Percentiles rank a stretch among this genome's conserved stretches.
phyloP scores from a whole-genome alignment of 148 eudicot genomes.

The Simmondsia chinensis region DNA sequence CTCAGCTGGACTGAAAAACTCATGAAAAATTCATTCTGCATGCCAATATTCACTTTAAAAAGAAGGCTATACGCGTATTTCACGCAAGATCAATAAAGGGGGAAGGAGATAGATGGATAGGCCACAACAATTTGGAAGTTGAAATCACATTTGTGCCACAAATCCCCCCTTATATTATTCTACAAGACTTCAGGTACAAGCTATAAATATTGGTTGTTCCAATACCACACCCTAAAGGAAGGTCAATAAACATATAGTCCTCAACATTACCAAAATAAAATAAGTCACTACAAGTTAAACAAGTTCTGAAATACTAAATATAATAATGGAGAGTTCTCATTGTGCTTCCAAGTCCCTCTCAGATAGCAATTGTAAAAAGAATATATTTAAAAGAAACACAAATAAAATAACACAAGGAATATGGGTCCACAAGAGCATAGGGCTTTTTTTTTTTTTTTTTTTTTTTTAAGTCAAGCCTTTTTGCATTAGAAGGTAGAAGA shows the following conservation, averaged over 20 bases:
- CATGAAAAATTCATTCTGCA: background rate
- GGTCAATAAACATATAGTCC: constrained; percentile 11
- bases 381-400: constrained; percentile 1
- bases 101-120: constrained; percentile 13
- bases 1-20: background rate
- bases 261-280: constrained; percentile 16
- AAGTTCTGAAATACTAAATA: constrained; percentile 6
- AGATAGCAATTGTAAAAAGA: constrained; percentile 12
- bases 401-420: constrained; percentile 14
- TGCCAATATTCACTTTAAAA: constrained; percentile 4
- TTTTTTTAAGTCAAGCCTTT: constrained; percentile 14
- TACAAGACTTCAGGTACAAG: constrained; percentile 10
- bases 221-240: constrained; percentile 8
- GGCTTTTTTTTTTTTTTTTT: no score
- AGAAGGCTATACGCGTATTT: constrained; percentile 11
- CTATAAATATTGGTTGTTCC: constrained; percentile 6
- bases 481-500: constrained; percentile 21
- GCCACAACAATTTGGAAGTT: constrained; percentile 14
- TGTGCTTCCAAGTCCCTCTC: constrained; percentile 19
- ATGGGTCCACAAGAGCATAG: constrained; percentile 15
- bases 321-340: constrained; percentile 24
- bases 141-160: constrained; percentile 11
- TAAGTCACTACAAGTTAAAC: constrained; percentile 12
- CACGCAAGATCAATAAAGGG: constrained; percentile 11
- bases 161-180: constrained; percentile 8